Evolutionary conservation across 2,329 filamentous ascomycete species (phyloP), one percentile per base, ranked within the genome.

Genomic region (Hirsutella rhossiliensis): DNA sequence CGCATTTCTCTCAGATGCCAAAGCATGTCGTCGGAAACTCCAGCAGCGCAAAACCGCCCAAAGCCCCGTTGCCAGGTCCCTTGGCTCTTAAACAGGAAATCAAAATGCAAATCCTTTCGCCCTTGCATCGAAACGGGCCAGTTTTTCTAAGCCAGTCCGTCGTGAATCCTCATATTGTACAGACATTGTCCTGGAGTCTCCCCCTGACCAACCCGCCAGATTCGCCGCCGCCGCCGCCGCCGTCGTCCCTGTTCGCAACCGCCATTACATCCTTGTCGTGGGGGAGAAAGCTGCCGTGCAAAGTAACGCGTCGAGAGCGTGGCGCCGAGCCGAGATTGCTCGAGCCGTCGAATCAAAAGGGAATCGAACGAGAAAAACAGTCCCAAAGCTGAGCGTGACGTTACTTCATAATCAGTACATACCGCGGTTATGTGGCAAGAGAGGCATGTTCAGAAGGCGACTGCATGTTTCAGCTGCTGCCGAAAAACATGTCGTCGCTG

Each of bases 401-500:
- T 39, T 40, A 42, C 36, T 31, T 47, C 41, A 36, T 36, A 34
- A 37, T 32, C 27, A 45, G 36, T 32, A 19, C 43, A 39, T 44
- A 42, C 27, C 36, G 19, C 19, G 15, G 19, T 38, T 43, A 45
- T 44, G 27, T 41, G 41, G 45, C 38, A 23, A 20, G 37, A 30
- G 40, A 44, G 11, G 7, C 30, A 17, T 28, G 45, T 5, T 20
- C 32, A 38, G 27, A 29, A 29, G 29, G 8, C 13, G 40, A 7
- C 15, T 17, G 29, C 4, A 30, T 8, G 4, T 11, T 28, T 55
- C 50, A 64, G 44, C 56, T 51, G 49, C 50, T 63, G 42, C 66
- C 64, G 52, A 75, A 77, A 52, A 76, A 74, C 44, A 75, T 61
- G 48, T 76, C 72, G 44, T 73, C 70, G 47, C 61, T 65, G 27